A percentile compares a stretch with the other conserved stretches of the same genome.
These are phyloP conservation scores for Pichia sp. DNA, from an alignment of 1,139 yeast genomes.

Conservation along the genomic window DNA sequence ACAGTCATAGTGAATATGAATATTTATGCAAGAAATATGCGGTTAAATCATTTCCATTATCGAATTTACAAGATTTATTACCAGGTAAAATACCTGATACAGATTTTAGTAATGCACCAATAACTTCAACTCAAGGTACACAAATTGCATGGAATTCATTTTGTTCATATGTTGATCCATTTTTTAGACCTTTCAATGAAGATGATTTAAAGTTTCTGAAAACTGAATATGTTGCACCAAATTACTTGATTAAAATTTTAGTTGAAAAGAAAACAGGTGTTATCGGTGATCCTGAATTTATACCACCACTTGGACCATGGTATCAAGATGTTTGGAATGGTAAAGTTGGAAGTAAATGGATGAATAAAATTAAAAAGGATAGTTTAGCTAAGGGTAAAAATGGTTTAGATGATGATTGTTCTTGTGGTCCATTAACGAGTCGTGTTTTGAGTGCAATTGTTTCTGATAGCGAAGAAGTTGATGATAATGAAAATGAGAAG, in stretches of 20 bases:
- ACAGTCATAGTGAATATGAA: constrained; percentile 32
- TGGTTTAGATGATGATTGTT: constrained; percentile 58
- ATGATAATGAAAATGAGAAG: constrained; percentile 5
- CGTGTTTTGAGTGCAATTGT: constrained; percentile 73
- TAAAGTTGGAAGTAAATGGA: constrained; percentile 44
- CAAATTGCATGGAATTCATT: constrained; percentile 92
- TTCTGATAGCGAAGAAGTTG: constrained; percentile 27
- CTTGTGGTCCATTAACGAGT: constrained; percentile 90
- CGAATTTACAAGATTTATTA: constrained; percentile 63
- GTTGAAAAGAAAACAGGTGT: constrained; percentile 3
- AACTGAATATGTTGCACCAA: constrained; percentile 39
- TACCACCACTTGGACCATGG: constrained; percentile 79
- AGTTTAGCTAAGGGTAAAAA: constrained; percentile 50
- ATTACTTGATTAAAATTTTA: constrained; percentile 3
- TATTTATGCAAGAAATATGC: constrained; percentile 72
- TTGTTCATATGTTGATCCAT: constrained; percentile 78
- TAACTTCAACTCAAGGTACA: constrained; percentile 44
- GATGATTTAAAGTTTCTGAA: constrained; percentile 75
- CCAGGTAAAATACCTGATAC: constrained; percentile 86
- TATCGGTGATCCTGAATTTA: constrained; percentile 45
- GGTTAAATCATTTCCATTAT: constrained; percentile 82
- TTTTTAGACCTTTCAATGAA: constrained; percentile 65
- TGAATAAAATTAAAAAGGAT: constrained; percentile 28
- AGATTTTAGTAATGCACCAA: constrained; percentile 81
- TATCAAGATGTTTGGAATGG: constrained; percentile 83